Conservation (phyloP, 495 filamentous ascomycete genomes). For the Clohesyomyces aquaticus region DNA sequence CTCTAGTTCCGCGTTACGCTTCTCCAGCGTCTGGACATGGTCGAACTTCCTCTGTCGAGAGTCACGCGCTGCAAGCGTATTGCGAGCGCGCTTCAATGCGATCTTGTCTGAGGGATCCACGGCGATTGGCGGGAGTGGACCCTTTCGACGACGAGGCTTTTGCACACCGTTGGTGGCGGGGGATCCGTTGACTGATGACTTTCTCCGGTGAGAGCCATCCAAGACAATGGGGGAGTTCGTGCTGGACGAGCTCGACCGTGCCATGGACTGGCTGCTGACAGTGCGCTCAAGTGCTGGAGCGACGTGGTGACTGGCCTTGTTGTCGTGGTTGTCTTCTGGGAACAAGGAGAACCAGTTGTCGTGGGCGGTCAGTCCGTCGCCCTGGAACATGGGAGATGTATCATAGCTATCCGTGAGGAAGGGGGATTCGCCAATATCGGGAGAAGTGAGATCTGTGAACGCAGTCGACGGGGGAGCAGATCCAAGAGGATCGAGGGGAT, state of each 20-base stretch:
- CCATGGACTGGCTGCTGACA: constrained; percentile 46
- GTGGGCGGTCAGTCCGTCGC: constrained; percentile 45
- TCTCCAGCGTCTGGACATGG: constrained; percentile 66
- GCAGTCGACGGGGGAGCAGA: constrained; percentile 83
- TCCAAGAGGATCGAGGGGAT: constrained; percentile 61
- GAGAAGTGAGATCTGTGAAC: constrained; percentile 85
- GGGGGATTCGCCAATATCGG: constrained; percentile 59
- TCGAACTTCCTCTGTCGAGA: constrained; percentile 82
- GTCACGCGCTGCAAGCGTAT: constrained; percentile 93
- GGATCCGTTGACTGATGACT: constrained; percentile 48
- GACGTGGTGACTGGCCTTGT: constrained; percentile 23
- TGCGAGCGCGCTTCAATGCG: constrained; percentile 90
- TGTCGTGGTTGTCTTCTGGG: constrained; percentile 51
- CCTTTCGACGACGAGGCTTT: constrained; percentile 68
- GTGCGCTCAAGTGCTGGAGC: constrained; percentile 36
- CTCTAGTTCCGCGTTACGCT: constrained; percentile 56
- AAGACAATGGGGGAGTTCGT: constrained; percentile 34
- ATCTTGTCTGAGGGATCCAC: constrained; percentile 72
- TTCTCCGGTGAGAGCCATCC: constrained; percentile 51
- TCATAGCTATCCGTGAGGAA: constrained; percentile 73
- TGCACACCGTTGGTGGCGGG: constrained; percentile 64
- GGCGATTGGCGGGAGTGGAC: constrained; percentile 78
- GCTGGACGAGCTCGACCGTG: constrained; percentile 39
- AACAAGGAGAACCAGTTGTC: constrained; percentile 71
- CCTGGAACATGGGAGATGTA: constrained; percentile 70